Evolutionary conservation across 768 basidiomycete genomes (phyloP), one percentile per base, ranked within the genome.

Genomic region (Lactarius akahatsu): DNA sequence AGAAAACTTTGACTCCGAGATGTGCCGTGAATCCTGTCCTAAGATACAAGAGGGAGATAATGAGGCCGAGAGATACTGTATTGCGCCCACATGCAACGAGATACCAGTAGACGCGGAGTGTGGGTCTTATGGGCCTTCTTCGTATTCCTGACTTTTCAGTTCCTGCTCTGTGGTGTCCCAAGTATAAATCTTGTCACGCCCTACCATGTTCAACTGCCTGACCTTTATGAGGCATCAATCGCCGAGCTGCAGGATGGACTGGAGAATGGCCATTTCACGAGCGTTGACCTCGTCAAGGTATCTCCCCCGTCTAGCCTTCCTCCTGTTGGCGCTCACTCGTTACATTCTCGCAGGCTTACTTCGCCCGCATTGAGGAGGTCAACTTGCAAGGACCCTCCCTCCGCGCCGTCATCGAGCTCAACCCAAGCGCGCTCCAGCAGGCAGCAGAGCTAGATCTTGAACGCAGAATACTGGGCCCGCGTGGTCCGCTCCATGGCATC

Each of bases 321-420:
- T 18, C 30, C 52, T 5, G 16, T 30, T 15, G 0, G 4, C 28
- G 20, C 28, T 55, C 52, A 55, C 15, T 15, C 23, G 4, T 55
- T 18, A 11, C 30, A 4, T 18, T 18, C 13, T 16, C 28, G 18
- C 52, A 80, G 79, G 78, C 80, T 0, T 81, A 81, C 65, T 72
- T 81, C 56, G 73, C 76, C 20, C 76, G 80, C 18, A 81, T 81
- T 54, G 74, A 77, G 23, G 80, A 81, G 73, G 80, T 81, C 18
- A 81, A 81, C 70, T 63, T 76, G 16, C 66, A 77, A 50, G 79
- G 79, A 2, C 74, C 80, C 3, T 66, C 32, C 2, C 64, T 80
- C 18, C 78, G 76, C n/a, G 80, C 80, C 1, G 76, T 81, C 20
- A 73, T 81, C 23, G 77, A 80, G 65, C 76, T 72, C 7, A 81